Conservation (phyloP, 2,329 filamentous ascomycete species). For the Rasamsonia emersonii region DNA sequence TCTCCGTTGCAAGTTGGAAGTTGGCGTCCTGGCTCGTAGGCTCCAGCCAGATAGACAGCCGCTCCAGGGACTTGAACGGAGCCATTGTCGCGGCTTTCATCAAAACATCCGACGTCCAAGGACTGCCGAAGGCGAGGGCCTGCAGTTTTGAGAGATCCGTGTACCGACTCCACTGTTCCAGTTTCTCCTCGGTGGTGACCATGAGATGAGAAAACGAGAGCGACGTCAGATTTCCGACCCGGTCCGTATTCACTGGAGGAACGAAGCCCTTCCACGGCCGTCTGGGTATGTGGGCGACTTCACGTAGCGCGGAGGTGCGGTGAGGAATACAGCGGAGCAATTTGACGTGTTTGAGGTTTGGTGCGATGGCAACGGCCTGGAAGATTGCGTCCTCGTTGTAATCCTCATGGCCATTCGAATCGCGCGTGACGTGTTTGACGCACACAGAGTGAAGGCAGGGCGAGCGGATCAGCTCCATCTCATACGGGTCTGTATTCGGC, state of each 20-base stretch:
- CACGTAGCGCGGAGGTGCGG: background rate
- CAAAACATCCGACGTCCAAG: slow-evolving; percentile 1
- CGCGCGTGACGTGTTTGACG: too few species aligned
- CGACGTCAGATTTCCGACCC: background rate
- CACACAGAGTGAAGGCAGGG: slow-evolving; percentile 1
- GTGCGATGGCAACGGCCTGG: background rate
- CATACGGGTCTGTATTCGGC: background rate
- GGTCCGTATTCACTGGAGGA: background rate
- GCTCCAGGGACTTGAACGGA: background rate
- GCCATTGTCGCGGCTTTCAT: background rate
- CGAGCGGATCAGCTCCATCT: background rate
- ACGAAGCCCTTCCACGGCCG: background rate
- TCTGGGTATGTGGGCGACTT: too few species aligned
- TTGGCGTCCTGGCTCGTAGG: too few species aligned
- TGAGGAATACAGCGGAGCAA: background rate
- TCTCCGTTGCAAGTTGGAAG: background rate
- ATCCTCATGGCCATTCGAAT: too few species aligned
- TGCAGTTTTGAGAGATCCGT: slow-evolving; percentile 1
- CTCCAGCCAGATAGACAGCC: slow-evolving; percentile 2
- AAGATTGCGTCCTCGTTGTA: slow-evolving; percentile 3
- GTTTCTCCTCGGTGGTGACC: background rate
- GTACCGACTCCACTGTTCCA: slow-evolving; percentile 1
- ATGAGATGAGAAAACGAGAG: background rate
- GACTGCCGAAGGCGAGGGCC: too few species aligned
- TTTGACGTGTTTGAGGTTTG: slow-evolving; percentile 1